These are phyloP conservation scores for Musa balbisiana DNA, from an alignment of 202 grass and related monocot genomes.

Conservation along the genomic window DNA sequence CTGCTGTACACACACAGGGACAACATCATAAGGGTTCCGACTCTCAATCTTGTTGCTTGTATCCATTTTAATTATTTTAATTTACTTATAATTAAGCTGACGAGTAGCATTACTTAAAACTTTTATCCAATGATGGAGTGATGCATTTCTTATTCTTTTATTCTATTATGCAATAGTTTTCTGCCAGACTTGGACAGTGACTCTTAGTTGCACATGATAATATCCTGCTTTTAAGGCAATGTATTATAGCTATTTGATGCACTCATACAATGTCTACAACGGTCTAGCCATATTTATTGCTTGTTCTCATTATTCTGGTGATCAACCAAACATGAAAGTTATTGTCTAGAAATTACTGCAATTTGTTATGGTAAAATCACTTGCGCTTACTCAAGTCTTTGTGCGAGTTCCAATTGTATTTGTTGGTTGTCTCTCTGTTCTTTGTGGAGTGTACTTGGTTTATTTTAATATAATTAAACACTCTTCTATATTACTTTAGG, in stretches of 20 bases:
- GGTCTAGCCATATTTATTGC: background rate
- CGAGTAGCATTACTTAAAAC: too few relatives aligned
- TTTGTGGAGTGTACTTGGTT: background rate
- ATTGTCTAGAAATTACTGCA: background rate
- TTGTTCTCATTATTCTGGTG: background rate
- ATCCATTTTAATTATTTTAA: too few relatives aligned
- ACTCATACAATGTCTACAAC: background rate
- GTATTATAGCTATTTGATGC: background rate
- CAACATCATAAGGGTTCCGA: too few relatives aligned
- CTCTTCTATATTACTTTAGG: conserved; percentile 38
- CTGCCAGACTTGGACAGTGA: too few relatives aligned
- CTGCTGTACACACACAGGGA: too few relatives aligned
- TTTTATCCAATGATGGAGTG: too few relatives aligned
- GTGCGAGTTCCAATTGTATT: too few relatives aligned
- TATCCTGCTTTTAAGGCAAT: background rate
- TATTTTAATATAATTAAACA: background rate
- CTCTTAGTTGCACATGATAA: background rate
- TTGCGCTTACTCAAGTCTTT: background rate
- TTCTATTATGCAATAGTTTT: too few relatives aligned
- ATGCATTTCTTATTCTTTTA: too few relatives aligned
- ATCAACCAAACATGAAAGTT: background rate
- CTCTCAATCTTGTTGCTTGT: too few relatives aligned
- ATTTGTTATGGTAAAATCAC: background rate
- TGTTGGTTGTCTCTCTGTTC: background rate
- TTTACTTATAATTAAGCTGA: too few relatives aligned